phyloP scores from a whole-genome alignment of 345 rosid species.

The Zanthoxylum bungeanum region DNA sequence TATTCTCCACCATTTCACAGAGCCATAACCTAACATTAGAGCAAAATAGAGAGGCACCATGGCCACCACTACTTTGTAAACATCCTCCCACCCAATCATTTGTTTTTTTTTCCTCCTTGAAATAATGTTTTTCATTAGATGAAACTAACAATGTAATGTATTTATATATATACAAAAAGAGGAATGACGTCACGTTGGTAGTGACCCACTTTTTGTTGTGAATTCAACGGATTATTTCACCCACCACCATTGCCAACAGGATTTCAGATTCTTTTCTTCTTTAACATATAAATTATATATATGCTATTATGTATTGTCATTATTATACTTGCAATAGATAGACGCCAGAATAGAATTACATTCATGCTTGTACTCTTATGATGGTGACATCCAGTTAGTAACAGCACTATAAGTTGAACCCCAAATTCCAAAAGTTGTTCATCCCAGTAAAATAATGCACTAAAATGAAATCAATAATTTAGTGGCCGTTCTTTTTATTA shows the following conservation, averaged over 20 bases:
- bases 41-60: conserved; percentile 85
- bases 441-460: no score
- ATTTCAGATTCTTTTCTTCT: no score
- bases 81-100: conserved; percentile 79
- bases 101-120: background rate
- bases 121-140: background rate
- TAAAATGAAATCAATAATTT: background rate
- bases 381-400: no score
- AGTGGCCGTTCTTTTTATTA: background rate
- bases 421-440: background rate
- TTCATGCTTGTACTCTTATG: no score
- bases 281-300: no score
- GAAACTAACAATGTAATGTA: background rate
- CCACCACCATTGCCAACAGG: no score
- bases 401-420: no score
- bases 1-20: conserved; percentile 85
- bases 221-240: background rate
- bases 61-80: conserved; percentile 73
- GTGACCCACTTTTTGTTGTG: background rate
- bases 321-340: background rate
- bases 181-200: background rate
- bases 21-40: conserved; percentile 72
- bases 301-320: no score
- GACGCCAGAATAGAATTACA: background rate
- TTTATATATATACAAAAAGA: no score